Base-by-base conservation (phyloP, 177 flowering plant genomes). In the Vitis hybrid region DNA sequence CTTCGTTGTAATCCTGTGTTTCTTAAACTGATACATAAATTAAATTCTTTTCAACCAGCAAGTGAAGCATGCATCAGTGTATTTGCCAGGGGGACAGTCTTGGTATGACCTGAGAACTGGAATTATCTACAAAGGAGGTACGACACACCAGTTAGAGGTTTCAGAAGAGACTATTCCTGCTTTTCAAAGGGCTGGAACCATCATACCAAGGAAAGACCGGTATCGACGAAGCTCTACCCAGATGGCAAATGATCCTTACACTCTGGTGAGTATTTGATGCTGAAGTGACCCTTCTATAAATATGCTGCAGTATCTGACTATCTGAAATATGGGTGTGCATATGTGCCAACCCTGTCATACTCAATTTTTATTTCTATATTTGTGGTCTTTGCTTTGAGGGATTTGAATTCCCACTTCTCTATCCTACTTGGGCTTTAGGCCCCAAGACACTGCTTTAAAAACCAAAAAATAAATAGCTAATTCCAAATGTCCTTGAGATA, bases 61-160 rank as follows among this genome's bases (percentile, higher is more conserved):
- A 63, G 90, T 89, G 31, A 96, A 88, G 77, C 84, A 89, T 62
- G 87, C 75, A 14, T 85, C 93, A 0, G 97, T 94, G 1, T 96
- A 96, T 84, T 74, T 96, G 72, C 99, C 99, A 26, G 87, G 87
- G 29, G 89, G 84, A 33, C 80, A 93, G 70, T 78, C 86, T 6
- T 96, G 99, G 99, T 96, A 83, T 85, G 97, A 94, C 75, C n/a
- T 92, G 64, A 89, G 85, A 89, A 86, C 81, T 71, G 99, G 97
- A 59, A 73, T 76, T 70, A 75, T 83, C 64, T 90, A 83, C 62
- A 81, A 75, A 66, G 99, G 99, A 72, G 94, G 98, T 39, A 58
- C 18, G 71, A 81, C 82, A 51, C 87, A 93, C 76, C 85, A 89
- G 74, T 70, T 93, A 70, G 90, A 86, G 50, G 94, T 81, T 62